These are phyloP conservation scores for Zygotorulaspora chibaensis DNA, from an alignment of 805 yeast genomes.

Conservation along the genomic window DNA sequence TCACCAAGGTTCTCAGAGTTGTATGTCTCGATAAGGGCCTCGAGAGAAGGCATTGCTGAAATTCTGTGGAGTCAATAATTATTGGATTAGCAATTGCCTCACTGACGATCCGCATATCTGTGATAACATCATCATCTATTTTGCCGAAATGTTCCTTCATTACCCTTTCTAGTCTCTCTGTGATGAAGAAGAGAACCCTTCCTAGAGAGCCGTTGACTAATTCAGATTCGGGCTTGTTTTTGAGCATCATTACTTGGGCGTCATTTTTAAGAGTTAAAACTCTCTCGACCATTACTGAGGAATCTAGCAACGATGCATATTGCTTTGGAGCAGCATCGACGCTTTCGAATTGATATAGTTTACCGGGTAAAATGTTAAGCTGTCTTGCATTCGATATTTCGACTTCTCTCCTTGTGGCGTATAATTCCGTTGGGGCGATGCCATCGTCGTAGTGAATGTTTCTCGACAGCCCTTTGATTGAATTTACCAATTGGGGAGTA, in stretches of 20 bases:
- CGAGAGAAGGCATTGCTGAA: slow-evolving; percentile 23
- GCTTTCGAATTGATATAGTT: slow-evolving; percentile 42
- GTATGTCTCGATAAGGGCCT: slow-evolving; percentile 19
- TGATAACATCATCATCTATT: slow-evolving; percentile 27
- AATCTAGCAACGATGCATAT: slow-evolving; percentile 41
- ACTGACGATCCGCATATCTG: slow-evolving; percentile 34
- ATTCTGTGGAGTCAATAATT: slow-evolving; percentile 24
- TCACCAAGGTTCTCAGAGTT: slow-evolving; percentile 17
- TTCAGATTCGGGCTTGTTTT: slow-evolving; percentile 61
- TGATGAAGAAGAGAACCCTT: slow-evolving; percentile 45
- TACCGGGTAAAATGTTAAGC: slow-evolving; percentile 48
- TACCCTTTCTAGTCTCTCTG: slow-evolving; percentile 24
- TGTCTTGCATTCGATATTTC: slow-evolving; percentile 62
- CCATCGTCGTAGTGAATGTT: slow-evolving; percentile 62
- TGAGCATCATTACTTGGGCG: slow-evolving; percentile 93
- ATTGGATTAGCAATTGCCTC: slow-evolving; percentile 28
- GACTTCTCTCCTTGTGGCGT: slow-evolving; percentile 83
- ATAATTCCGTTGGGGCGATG: slow-evolving; percentile 83
- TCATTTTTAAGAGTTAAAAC: slow-evolving; percentile 64
- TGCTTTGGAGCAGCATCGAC: slow-evolving; percentile 38
- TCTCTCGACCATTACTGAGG: slow-evolving; percentile 67
- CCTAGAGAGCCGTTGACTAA: slow-evolving; percentile 94
- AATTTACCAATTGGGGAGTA: slow-evolving; percentile 42
- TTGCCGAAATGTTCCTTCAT: slow-evolving; percentile 24
- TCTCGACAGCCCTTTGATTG: slow-evolving; percentile 55